Base-by-base conservation (phyloP, 768 basidiomycete species). In the Amanita brunnescens region DNA sequence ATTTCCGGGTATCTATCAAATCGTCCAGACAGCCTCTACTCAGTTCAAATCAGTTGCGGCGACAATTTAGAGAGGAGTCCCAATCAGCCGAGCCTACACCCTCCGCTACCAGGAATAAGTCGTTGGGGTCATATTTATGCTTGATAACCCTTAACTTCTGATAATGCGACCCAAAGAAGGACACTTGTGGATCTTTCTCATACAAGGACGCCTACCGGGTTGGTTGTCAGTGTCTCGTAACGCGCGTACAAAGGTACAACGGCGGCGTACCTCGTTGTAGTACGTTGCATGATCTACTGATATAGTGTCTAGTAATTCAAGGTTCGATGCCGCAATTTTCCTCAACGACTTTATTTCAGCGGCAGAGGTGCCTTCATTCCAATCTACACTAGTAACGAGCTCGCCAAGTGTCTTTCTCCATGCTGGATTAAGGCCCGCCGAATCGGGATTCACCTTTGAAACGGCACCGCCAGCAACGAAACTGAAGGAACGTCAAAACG, bases 11-110 rank as follows among this genome's bases (percentile, higher is more conserved):
- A n/a, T n/a, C n/a, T n/a, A n/a, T n/a, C n/a, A n/a, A n/a, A n/a
- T n/a, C n/a, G n/a, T n/a, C n/a, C n/a, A n/a, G n/a, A n/a, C n/a
- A n/a, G n/a, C n/a, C n/a, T n/a, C n/a, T n/a, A n/a, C n/a, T n/a
- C n/a, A n/a, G n/a, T n/a, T n/a, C 39, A 24, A 42, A 7, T 46
- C 30, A 46, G 30, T 34, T 6, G 9, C 35, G 33, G 14, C 33
- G 46, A 24, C 46, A 47, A 37, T 58, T 33, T 65, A 54, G 21
- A 40, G 51, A 38, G n/a, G 35, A 48, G 54, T 78, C 74, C 76
- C 76, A 79, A 2, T 74, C 67, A 12, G 79, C 75, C 2, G 75
- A 74, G 0, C 75, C 77, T 1, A 80, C 74, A 1, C 78, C 79
- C 20, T 65, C 61, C 0, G 59, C 52, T 14, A 78, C 73, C 3